A percentile compares a stretch with the other conserved stretches of the same genome.
phyloP scores from a whole-genome alignment of 208 protist species.

The Leishmania arabica region DNA sequence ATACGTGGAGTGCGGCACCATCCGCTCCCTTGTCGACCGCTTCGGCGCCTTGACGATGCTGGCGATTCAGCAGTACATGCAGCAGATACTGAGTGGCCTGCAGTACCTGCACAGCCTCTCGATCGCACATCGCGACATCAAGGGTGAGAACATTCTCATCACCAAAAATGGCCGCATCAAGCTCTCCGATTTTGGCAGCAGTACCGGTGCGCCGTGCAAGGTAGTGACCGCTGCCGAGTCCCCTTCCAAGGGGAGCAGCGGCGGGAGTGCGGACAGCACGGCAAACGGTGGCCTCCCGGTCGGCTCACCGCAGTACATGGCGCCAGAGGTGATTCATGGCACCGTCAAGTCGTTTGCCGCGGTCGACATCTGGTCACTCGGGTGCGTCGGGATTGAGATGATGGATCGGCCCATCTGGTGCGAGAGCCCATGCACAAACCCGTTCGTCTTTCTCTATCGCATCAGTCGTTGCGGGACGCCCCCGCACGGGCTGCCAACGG shows the following conservation, averaged over 20 bases:
- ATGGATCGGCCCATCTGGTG: conserved; percentile 58
- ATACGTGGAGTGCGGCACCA: conserved; percentile 79
- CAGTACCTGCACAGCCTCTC: conserved; percentile 66
- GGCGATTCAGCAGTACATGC: conserved; percentile 76
- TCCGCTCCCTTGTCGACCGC: conserved; percentile 53
- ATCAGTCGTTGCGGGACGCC: conserved; percentile 47
- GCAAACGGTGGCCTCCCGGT: conserved; percentile 25
- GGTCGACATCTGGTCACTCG: conserved; percentile 78
- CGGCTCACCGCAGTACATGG: conserved; percentile 82
- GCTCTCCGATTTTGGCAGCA: conserved; percentile 83
- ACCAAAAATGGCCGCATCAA: conserved; percentile 74
- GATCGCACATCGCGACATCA: conserved; percentile 87
- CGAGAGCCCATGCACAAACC: conserved; percentile 28
- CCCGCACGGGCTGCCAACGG: conserved; percentile 51
- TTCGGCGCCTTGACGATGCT: conserved; percentile 63
- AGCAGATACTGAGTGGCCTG: conserved; percentile 68
- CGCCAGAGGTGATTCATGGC: conserved; percentile 75
- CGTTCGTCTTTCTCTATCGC: conserved; percentile 57
- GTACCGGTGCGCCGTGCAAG: conserved; percentile 30
- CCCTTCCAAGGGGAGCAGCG: neutral
- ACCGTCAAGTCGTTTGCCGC: conserved; percentile 18
- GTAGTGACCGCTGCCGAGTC: conserved; percentile 3
- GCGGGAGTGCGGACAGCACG: conserved; percentile 9
- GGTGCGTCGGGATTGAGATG: conserved; percentile 86
- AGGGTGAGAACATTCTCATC: conserved; percentile 81